Evolutionary conservation across 306 rosid genomes (phyloP).

Genomic region (Pyrus betulifolia): DNA sequence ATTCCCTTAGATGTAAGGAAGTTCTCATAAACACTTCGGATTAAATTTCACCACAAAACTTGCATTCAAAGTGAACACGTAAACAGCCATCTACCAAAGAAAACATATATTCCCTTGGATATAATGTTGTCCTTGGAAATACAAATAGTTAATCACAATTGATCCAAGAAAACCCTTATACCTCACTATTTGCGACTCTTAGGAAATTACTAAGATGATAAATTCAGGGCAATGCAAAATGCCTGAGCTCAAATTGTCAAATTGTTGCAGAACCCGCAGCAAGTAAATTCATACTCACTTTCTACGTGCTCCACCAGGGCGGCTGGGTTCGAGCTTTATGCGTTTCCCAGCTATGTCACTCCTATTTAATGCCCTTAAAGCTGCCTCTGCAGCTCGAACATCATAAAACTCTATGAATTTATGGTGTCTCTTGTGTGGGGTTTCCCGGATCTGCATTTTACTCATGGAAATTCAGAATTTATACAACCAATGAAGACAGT

Average conservation of each 20-base stretch:
- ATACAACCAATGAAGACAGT: background rate
- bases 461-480: constrained; percentile 3
- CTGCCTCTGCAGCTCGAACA: constrained; percentile 88
- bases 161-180: background rate
- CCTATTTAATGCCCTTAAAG: constrained; percentile 79
- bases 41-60: background rate
- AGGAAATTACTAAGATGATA: background rate
- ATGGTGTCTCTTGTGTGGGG: constrained; percentile 94
- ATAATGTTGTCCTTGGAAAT: background rate
- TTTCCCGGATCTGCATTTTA: constrained; percentile 79
- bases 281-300: constrained; percentile 43
- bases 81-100: background rate
- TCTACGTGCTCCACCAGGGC: constrained; percentile 98
- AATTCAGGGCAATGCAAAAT: background rate
- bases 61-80: background rate
- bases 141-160: background rate
- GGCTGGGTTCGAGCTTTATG: constrained; percentile 95
- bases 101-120: background rate
- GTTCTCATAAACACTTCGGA: background rate
- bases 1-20: background rate
- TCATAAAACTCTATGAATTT: constrained; percentile 87
- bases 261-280: background rate
- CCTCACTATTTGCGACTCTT: background rate
- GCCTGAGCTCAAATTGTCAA: background rate
- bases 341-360: constrained; percentile 96